These are phyloP conservation scores for Juncus inflexus DNA, from an alignment of 176 grass and related monocot species.

Conservation along the genomic window DNA sequence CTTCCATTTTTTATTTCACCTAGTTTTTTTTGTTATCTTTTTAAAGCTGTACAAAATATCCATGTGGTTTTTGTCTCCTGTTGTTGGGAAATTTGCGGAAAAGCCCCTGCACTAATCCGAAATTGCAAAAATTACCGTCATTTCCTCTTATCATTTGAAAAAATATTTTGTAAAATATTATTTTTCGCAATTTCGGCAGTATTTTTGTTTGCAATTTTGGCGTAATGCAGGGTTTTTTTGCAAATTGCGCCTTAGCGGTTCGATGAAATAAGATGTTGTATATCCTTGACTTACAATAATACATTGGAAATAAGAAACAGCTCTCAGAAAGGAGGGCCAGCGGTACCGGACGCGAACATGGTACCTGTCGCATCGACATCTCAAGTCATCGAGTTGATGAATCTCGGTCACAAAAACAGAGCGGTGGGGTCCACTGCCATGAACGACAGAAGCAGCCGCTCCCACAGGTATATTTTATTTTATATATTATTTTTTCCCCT, in stretches of 20 bases:
- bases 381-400: conserved; percentile 78
- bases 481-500: no score
- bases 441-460: conserved; percentile 88
- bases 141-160: no score
- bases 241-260: no score
- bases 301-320: conserved; percentile 92
- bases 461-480: conserved; percentile 49
- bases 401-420: conserved; percentile 70
- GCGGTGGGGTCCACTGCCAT: conserved; percentile 64
- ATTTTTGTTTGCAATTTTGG: no score
- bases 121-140: no score
- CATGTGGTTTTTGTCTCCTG: conserved; percentile 5
- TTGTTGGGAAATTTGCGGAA: not conserved
- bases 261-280: conserved; percentile 10
- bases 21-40: no score
- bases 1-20: not conserved
- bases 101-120: no score
- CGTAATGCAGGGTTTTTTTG: no score
- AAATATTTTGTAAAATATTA: no score
- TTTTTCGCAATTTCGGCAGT: no score
- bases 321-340: conserved; percentile 59
- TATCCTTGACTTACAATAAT: conserved; percentile 45
- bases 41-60: not conserved
- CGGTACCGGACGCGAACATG: conserved; percentile 68
- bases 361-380: conserved; percentile 56